phyloP scores from a whole-genome alignment of 208 protist genomes.

The Acanthamoeba triangularis region DNA sequence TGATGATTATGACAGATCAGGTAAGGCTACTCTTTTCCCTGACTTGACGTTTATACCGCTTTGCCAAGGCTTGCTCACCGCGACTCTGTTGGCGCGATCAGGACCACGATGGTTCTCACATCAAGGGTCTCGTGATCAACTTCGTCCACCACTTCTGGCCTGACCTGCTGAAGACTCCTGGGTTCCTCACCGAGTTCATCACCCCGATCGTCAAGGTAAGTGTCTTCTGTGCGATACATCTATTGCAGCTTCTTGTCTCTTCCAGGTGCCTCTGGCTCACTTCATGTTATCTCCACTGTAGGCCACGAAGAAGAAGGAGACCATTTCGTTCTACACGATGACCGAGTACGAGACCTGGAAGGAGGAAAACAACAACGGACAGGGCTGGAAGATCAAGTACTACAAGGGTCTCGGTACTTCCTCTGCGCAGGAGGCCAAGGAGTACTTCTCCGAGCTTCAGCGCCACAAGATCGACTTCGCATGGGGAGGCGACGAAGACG shows the following conservation, averaged over 20 bases:
- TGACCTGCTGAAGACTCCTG: constrained; percentile 95
- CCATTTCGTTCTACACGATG: constrained; percentile 99
- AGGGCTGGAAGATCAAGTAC: constrained; percentile 99
- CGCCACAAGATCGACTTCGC: constrained; percentile 98
- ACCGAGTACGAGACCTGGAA: constrained; percentile 98
- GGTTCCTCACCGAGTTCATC: constrained; percentile 99
- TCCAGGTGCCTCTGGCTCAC: neutral
- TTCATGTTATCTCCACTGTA: constrained; percentile 78
- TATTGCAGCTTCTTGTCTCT: neutral
- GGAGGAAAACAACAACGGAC: constrained; percentile 87
- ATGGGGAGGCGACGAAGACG: constrained; percentile 92
- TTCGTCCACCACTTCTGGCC: constrained; percentile 99
- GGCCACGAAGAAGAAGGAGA: constrained; percentile 89
- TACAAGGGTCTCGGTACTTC: constrained; percentile 99
- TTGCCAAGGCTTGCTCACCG: neutral
- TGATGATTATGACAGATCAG: constrained; percentile 99
- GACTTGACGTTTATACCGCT: neutral
- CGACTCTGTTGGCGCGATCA: constrained; percentile 73
- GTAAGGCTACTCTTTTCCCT: constrained; percentile 32
- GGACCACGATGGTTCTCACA: constrained; percentile 99
- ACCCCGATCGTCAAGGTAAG: constrained; percentile 99
- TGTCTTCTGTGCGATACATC: neutral
- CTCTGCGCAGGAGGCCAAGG: constrained; percentile 97
- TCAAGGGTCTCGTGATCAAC: constrained; percentile 99
- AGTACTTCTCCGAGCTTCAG: constrained; percentile 99